Conservation (phyloP, 2,329 filamentous ascomycete genomes). For the Pseudopyricularia javanii region DNA sequence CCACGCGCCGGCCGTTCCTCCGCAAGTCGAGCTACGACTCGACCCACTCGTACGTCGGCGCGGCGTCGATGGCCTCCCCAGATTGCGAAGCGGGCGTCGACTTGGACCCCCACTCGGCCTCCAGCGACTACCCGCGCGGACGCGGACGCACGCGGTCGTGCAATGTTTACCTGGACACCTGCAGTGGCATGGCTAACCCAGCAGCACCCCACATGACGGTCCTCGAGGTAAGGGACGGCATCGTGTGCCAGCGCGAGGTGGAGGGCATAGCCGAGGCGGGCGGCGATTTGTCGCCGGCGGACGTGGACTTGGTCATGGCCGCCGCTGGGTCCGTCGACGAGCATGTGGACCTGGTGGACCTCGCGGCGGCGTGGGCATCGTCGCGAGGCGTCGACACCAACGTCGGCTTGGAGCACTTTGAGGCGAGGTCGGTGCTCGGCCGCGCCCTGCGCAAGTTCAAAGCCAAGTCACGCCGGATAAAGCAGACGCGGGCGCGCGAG, state of each 20-base stretch:
- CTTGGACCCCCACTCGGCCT: neutral
- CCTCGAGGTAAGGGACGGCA: neutral
- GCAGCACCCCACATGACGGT: neutral
- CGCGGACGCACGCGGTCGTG: neutral
- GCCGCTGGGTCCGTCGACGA: neutral
- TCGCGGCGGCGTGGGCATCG: conserved; percentile 1
- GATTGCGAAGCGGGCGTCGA: neutral
- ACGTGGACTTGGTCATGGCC: neutral
- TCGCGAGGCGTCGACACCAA: conserved; percentile 2
- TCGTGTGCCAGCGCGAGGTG: neutral
- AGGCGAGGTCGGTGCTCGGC: neutral
- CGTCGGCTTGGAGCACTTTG: conserved; percentile 3
- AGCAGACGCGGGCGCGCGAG: neutral
- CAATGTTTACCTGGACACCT: neutral
- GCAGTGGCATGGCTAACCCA: neutral
- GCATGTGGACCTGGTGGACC: neutral
- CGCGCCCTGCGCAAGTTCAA: conserved; percentile 2
- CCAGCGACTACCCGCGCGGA: neutral
- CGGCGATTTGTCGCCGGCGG: neutral
- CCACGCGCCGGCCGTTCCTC: neutral
- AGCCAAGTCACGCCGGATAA: neutral
- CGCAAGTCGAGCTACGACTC: neutral
- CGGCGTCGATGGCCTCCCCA: neutral
- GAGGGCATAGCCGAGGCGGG: neutral
- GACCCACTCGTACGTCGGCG: neutral